Evolutionary conservation across 139 green algal species (phyloP).

Genomic region (Asterochloris erici): DNA sequence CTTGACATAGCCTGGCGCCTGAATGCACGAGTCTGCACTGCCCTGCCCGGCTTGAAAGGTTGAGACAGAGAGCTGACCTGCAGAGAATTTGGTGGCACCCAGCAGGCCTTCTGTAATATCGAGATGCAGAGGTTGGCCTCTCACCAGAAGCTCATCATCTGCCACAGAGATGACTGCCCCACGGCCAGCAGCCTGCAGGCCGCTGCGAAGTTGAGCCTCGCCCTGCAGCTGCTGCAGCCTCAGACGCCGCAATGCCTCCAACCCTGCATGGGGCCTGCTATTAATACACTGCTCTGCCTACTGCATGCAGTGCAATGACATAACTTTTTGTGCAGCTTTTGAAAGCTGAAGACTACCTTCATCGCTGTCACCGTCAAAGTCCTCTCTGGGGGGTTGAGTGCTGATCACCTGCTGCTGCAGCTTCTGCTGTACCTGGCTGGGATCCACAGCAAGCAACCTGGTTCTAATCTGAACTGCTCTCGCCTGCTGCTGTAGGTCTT

Average conservation of each 20-base stretch:
- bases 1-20: too few relatives aligned
- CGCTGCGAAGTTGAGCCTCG: background rate
- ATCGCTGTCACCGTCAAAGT: background rate
- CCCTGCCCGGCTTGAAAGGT: too few relatives aligned
- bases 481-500: too few relatives aligned
- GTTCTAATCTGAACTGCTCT: too few relatives aligned
- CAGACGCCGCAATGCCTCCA: background rate
- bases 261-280: background rate
- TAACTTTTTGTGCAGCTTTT: background rate
- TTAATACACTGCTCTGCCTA: background rate
- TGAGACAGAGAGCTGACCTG: too few relatives aligned
- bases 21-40: too few relatives aligned
- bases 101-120: too few relatives aligned
- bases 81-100: too few relatives aligned
- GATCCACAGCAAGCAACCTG: too few relatives aligned
- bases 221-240: background rate
- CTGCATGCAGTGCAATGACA: background rate
- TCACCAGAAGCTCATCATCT: background rate
- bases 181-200: constrained; percentile 1
- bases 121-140: background rate
- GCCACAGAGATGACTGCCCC: background rate
- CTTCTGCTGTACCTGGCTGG: background rate
- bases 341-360: too few relatives aligned
- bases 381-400: background rate
- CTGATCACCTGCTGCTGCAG: background rate